Base-by-base conservation (phyloP, 2,329 filamentous ascomycete genomes). In the Clarireedia homoeocarpa region DNA sequence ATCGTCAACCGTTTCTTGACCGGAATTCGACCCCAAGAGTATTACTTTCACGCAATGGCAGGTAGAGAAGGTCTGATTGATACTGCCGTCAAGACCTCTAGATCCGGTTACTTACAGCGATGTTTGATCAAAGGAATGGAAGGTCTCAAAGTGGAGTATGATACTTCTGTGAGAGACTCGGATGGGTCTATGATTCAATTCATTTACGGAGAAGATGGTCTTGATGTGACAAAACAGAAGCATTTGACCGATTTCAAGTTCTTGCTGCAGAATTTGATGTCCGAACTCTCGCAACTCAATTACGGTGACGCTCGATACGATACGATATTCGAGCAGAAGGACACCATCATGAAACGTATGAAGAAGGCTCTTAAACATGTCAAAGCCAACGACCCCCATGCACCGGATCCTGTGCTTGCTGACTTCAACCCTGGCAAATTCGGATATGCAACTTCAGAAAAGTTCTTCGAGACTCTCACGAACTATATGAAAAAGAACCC, bases 41-140 rank as follows among this genome's bases (percentile, higher is more conserved):
- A 96, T 72, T 99, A 92, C 71, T 99, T 99, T 77, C 94, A 99
- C 81, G 91, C 95, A 72, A 99, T 99, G 95, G 94, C 92, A 68
- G 95, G 95, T 65, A 84, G 94, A 74, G 95, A 99, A 79, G 94
- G 94, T 77, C 77, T 99, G 62, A 99, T 99, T 69, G 94, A 99
- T 80, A 99, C 94, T 20, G 94, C 94, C 61, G 94, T 99, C 71
- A 99, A 99, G 75, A 99, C 94, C 1, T 95, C 92, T 9, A 86
- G 94, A 68, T 97, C 94, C 27, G 95, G 94, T 59, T 99, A 99
- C 69, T 77, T 99, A 51, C 94, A 99, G 71, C 82, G 95, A 69
- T 99, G 94, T 79, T 80, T 99, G 60, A 95, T 99, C 75, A 99
- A 99, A 75, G 94, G 94, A 59, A 95, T 99, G 88, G 94, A 99